phyloP scores from a whole-genome alignment of 331 rosid genomes.

The Pyrus hybrid region DNA sequence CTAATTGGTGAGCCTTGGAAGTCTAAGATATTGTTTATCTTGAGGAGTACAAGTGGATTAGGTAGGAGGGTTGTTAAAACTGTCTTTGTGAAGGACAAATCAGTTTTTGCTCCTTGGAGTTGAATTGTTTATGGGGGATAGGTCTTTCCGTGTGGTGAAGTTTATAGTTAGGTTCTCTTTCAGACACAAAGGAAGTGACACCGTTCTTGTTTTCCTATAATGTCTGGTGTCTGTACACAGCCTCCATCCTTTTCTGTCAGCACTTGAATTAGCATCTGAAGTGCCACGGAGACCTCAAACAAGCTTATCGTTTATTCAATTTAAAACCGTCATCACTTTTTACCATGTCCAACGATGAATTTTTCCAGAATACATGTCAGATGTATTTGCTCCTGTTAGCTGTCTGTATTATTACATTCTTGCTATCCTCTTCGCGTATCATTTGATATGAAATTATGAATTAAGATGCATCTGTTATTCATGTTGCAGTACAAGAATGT shows the following conservation, averaged over 20 bases:
- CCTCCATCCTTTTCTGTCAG: background rate
- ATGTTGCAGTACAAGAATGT: constrained; percentile 90
- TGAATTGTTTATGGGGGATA: background rate
- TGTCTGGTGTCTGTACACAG: background rate
- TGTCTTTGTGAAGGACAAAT: background rate
- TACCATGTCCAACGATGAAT: background rate
- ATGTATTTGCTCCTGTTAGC: background rate
- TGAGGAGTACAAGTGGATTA: background rate
- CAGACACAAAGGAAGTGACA: background rate
- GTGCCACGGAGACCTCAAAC: background rate
- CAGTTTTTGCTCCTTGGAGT: background rate
- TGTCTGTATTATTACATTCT: background rate
- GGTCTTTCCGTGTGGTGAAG: background rate
- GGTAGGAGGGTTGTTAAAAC: background rate
- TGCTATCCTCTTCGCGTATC: background rate
- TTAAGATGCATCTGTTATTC: constrained; percentile 3
- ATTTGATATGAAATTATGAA: background rate
- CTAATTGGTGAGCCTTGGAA: background rate
- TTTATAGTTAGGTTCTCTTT: background rate
- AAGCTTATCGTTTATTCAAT: background rate
- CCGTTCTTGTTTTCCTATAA: background rate
- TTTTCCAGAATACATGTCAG: background rate
- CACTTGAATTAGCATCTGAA: background rate
- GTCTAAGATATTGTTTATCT: background rate
- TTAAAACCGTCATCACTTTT: background rate